Evolutionary conservation across 148 eudicot species (phyloP), one percentile per base, ranked within the genome.

Genomic region (Vaccinium vitisidaea): DNA sequence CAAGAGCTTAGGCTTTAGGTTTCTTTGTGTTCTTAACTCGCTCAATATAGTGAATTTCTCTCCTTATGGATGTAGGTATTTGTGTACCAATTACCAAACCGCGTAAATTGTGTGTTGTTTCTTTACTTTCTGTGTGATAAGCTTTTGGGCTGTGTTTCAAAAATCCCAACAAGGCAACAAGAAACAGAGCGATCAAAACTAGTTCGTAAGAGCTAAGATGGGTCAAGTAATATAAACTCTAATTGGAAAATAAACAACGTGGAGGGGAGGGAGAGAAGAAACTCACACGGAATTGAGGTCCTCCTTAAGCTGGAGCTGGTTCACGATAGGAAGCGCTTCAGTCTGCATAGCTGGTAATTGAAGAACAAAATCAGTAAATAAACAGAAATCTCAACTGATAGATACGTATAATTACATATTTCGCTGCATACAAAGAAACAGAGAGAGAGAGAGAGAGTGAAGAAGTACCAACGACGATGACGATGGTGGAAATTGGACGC

Each of bases 231-330:
- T 25, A 4, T 53, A 69, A 69, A 69, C 74, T 30, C 74, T 69
- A 32, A 25, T 69, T 30, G 74, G 43, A 69, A 69, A 27, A 25
- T 14, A 55, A 55, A 13, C 14, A 55, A 2, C 18, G 5, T 3
- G 18, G 36, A 25, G 8, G 13, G 74, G 36, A 25, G 18, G 30
- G 43, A 27, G 36, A 67, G 74, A 69, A 30, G 74, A 69, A 69
- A 69, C 74, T 15, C 43, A 69, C 74, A 30, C 14, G 74, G 74
- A 69, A 69, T 27, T 27, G 43, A 27, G 74, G 43, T 69, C 74
- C 74, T 69, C 74, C 74, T 69, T 69, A 13, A 69, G 74, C 74
- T 69, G 74, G 74, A 69, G 74, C 74, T 69, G 36, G 39, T 69
- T 69, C 74, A 69, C 74, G 13, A 69, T 27, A 30, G 74, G 74